Evolutionary conservation across 352 stramenopile genomes (phyloP).

Genomic region (Phytopythium oedochilum): DNA sequence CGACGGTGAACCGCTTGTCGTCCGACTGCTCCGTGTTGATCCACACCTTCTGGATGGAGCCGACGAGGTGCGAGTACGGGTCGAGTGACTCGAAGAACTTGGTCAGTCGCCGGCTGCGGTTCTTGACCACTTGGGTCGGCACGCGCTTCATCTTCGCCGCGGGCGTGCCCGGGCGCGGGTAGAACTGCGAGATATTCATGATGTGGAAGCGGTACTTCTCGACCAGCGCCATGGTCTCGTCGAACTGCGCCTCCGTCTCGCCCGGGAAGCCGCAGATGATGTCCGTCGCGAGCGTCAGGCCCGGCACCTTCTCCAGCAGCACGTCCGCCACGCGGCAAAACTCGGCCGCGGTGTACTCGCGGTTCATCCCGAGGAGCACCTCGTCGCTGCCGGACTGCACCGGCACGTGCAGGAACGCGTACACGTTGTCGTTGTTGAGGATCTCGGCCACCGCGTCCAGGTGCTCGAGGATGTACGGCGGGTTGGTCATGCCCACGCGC

Average conservation of each 20-base stretch:
- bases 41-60: slow-evolving; percentile 61
- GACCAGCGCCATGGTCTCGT: slow-evolving; percentile 84
- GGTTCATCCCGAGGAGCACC: slow-evolving; percentile 89
- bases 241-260: slow-evolving; percentile 88
- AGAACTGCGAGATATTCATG: slow-evolving; percentile 94
- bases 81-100: slow-evolving; percentile 83
- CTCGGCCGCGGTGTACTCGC: slow-evolving; percentile 85
- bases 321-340: slow-evolving; percentile 77
- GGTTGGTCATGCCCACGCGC: slow-evolving; percentile 92
- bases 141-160: slow-evolving; percentile 89
- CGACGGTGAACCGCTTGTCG: slow-evolving; percentile 74
- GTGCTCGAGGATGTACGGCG: slow-evolving; percentile 89
- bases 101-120: slow-evolving; percentile 78
- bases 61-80: slow-evolving; percentile 72
- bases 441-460: slow-evolving; percentile 78
- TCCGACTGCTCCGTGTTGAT: slow-evolving; percentile 84
- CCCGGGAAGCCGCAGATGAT: slow-evolving; percentile 92
- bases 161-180: slow-evolving; percentile 87
- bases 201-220: slow-evolving; percentile 88
- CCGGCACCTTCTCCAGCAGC: slow-evolving; percentile 67
- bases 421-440: slow-evolving; percentile 81
- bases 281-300: slow-evolving; percentile 88
- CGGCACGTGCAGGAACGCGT: slow-evolving; percentile 89
- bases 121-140: slow-evolving; percentile 86
- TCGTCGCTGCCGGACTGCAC: slow-evolving; percentile 87